Evolutionary conservation across 495 filamentous ascomycete species (phyloP), one percentile per base, ranked within the genome.

Genomic region (Xylaria cubensis): DNA sequence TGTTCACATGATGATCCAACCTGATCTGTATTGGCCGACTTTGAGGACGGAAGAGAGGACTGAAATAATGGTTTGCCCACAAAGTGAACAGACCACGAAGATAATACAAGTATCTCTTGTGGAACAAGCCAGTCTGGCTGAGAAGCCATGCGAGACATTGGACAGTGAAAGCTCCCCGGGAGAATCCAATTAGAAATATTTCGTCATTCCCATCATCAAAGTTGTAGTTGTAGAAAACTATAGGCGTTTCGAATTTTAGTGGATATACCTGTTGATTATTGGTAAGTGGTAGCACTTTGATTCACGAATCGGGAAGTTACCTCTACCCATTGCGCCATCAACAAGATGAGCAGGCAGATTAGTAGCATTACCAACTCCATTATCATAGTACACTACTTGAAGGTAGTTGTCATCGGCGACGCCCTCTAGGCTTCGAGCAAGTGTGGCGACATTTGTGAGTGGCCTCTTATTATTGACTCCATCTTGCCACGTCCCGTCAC

Each of bases 331-430:
- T 9, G 55, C 55, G 55, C 55, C 55, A 12, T 32, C 55, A 8
- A 58, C 15, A 9, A 58, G n/a, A 3, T 58, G 55, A 29, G 21
- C 55, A 12, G 21, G 15, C 1, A 29, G 26, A 21, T 9, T 58
- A 2, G 55, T 58, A 2, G 24, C 24, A n/a, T 58, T 58, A 4
- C 55, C 55, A 24, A 58, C 55, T 17, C 55, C 55, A 32, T 32
- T 58, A 32, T 58, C 55, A 17, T 58, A 58, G 34, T 58, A 34
- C 6, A 32, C 21, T 9, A 58, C 15, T 32, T 58, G 55, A 34
- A 58, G 55, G 55, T 58, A 58, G 55, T 32, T 17, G 8, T 58
- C 55, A 32, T 58, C 55, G n/a, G 55, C 55, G 24, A 58, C 55
- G 26, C 55, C 55, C 8, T 58, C 55, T 34, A 58, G 21, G 24